Evolutionary conservation across 768 basidiomycete species (phyloP).

Genomic region (Trametes gibbosa): DNA sequence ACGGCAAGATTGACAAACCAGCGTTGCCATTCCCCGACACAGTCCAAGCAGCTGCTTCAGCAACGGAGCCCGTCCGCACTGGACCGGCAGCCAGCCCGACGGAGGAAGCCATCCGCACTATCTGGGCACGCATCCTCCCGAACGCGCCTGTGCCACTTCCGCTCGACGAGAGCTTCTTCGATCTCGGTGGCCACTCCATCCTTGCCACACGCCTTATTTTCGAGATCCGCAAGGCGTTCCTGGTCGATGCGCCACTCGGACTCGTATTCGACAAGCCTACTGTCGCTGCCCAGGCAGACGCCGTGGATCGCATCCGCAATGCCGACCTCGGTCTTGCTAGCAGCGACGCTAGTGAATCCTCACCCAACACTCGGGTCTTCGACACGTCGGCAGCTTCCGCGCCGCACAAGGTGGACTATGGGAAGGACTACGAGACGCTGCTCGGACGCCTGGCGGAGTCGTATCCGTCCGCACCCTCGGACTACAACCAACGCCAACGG

Average conservation of each 20-base stretch:
- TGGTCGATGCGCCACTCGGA: slow-evolving; percentile 87
- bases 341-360: background rate
- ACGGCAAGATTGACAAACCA: slow-evolving; percentile 99
- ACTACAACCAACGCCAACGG: slow-evolving; percentile 47
- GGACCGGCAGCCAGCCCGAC: slow-evolving; percentile 53
- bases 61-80: slow-evolving; percentile 38
- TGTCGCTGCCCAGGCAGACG: slow-evolving; percentile 68
- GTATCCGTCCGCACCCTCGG: slow-evolving; percentile 61
- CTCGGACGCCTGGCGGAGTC: slow-evolving; percentile 52
- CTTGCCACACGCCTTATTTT: slow-evolving; percentile 96
- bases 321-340: slow-evolving; percentile 75
- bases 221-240: slow-evolving; percentile 90
- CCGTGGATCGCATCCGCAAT: slow-evolving; percentile 72
- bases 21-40: slow-evolving; percentile 99
- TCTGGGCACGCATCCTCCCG: slow-evolving; percentile 84
- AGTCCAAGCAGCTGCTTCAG: slow-evolving; percentile 53
- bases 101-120: slow-evolving; percentile 74
- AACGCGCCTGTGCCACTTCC: slow-evolving; percentile 76
- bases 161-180: slow-evolving; percentile 94
- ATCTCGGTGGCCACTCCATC: slow-evolving; percentile 97
- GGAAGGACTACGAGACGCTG: slow-evolving; percentile 71
- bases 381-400: background rate
- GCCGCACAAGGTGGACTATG: slow-evolving; percentile 54
- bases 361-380: background rate
- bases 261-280: slow-evolving; percentile 92